Evolutionary conservation across 2,329 filamentous ascomycete species (phyloP).

Genomic region (Cordyceps tenuipes): DNA sequence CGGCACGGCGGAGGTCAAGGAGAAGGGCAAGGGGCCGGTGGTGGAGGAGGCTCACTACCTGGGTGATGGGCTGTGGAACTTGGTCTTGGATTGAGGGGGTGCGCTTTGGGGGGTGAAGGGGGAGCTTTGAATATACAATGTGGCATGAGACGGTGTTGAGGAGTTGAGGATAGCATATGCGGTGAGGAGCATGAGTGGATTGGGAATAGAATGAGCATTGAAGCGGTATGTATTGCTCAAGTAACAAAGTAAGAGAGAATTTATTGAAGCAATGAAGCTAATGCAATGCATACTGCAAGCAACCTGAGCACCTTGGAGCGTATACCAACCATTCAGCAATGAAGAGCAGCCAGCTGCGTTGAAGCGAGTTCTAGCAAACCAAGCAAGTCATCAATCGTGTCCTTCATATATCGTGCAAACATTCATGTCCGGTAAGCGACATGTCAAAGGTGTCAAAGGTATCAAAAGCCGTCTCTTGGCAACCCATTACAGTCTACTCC

Average conservation of each 20-base stretch:
- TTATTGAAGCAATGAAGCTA: neutral
- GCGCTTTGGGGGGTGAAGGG: no score
- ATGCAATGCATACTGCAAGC: neutral
- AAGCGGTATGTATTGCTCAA: no score
- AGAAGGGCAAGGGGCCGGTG: constrained; percentile 86
- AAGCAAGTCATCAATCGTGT: constrained; percentile 1
- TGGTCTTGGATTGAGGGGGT: constrained; percentile 40
- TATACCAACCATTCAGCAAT: neutral
- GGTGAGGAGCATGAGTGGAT: neutral
- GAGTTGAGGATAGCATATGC: constrained; percentile 2
- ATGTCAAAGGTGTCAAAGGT: neutral
- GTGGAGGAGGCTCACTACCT: constrained; percentile 91
- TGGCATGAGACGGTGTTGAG: neutral
- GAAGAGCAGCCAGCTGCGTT: neutral
- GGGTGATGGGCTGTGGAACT: constrained; percentile 86
- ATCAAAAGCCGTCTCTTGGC: neutral
- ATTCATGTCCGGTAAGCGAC: neutral
- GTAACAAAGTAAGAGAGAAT: neutral
- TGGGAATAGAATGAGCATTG: neutral
- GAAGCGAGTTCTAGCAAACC: neutral
- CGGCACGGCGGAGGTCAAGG: constrained; percentile 86
- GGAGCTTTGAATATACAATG: neutral
- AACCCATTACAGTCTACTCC: neutral
- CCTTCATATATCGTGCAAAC: neutral
- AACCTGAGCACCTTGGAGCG: neutral